These are phyloP conservation scores for Debaryomyces coudertii DNA, from an alignment of 1,139 yeast species.

Conservation along the genomic window DNA sequence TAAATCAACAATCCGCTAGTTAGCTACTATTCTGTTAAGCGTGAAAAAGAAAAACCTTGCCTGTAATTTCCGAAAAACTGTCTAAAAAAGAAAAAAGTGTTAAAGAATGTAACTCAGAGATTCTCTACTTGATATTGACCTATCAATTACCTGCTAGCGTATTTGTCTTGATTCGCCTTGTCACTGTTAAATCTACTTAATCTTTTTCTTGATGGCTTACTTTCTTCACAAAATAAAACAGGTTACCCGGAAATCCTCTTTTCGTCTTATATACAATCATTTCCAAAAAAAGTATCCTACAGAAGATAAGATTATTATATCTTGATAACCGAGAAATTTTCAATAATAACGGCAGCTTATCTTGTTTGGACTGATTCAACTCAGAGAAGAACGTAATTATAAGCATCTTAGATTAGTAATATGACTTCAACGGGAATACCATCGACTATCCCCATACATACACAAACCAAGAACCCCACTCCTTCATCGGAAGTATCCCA, in stretches of 20 bases:
- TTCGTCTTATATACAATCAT: slow-evolving; percentile 2
- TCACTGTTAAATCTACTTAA: not conserved
- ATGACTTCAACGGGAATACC: slow-evolving; percentile 7
- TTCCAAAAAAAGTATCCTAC: not conserved
- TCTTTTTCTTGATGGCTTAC: not conserved
- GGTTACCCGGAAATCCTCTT: slow-evolving; percentile 3
- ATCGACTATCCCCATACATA: not conserved
- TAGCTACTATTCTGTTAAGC: slow-evolving; percentile 1
- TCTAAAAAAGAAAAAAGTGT: slow-evolving; percentile 3
- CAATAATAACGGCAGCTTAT: not conserved
- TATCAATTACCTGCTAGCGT: slow-evolving; percentile 2
- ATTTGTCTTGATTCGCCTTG: not conserved
- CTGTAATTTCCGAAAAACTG: slow-evolving; percentile 1
- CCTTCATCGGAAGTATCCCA: not conserved
- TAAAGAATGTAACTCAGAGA: slow-evolving; percentile 7
- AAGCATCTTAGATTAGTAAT: not conserved
- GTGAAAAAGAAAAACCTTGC: not conserved
- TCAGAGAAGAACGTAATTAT: not conserved
- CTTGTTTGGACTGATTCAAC: slow-evolving; percentile 7
- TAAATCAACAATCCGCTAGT: slow-evolving; percentile 1
- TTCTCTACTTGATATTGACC: slow-evolving; percentile 5
- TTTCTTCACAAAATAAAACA: not conserved
- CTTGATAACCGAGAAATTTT: not conserved
- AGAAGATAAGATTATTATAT: slow-evolving; percentile 5
- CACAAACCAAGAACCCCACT: not conserved